Evolutionary conservation across 2,329 filamentous ascomycete species (phyloP), one percentile per base, ranked within the genome.

Genomic region (Fusarium duplospermum): DNA sequence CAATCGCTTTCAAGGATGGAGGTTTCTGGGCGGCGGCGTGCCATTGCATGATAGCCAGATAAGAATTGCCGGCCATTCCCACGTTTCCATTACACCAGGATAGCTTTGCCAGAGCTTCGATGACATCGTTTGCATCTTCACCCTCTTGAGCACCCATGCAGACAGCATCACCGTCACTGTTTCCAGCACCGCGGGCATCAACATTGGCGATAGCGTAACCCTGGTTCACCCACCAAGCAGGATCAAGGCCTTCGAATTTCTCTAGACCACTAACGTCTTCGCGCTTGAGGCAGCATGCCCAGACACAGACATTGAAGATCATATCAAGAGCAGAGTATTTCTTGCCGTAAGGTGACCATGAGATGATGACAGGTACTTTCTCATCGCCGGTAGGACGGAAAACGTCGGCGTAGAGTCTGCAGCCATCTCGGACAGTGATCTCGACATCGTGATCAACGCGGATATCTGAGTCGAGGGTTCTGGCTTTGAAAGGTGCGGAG

Each of bases 11-110:
- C 1, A 75, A 22, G 1, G 69, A 72, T 22, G 72, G 72, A 13
- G 72, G 72, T 0, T 73, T 73, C 7, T 73, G 65, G 0, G 72
- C 69, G 11, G 72, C 72, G 22, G 66, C 62, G 1, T 70, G 68
- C 72, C 72, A 79, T 45, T 79, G 77, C 29, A 71, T 70, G 0
- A 79, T 79, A 0, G 78, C 78, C 4, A 79, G 24, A 0, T 72
- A 78, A 2, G 80, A 81, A 60, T 81, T 82, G 0, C 81, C 81
- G 4, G 77, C 78, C 74, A 82, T 78, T 2, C 79, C 81, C 2
- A 80, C 70, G 6, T 71, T 82, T 6, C 80, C 81, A 14, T 79
- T 80, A 22, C 78, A 80, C 81, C 80, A 82, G 2, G 68, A 52
- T 40, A 81, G 63, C 61, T 77, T 77, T 3, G 81, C 74, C 0